These are phyloP conservation scores for Magnolia changhungtana DNA, from an alignment of 164 flowering plant genomes.

Conservation along the genomic window DNA sequence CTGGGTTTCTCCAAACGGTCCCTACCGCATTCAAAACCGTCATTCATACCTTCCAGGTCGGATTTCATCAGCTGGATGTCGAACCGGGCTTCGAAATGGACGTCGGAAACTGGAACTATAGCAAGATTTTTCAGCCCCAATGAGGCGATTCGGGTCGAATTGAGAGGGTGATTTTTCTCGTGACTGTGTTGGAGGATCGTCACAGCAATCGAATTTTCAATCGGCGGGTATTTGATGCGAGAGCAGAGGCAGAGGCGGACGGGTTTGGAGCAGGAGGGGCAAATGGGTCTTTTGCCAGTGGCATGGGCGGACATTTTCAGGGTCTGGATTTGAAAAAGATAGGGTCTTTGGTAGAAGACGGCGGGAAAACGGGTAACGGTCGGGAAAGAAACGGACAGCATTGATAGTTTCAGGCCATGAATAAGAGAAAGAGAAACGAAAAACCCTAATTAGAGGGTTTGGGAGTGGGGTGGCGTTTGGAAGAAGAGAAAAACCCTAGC, in stretches of 20 bases:
- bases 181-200: conserved; percentile 73
- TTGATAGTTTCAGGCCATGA: not conserved
- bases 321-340: conserved; percentile 21
- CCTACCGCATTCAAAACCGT: not conserved
- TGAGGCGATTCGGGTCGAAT: conserved; percentile 64
- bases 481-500: not conserved
- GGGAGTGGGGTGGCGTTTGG: not conserved
- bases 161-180: conserved; percentile 70
- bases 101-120: conserved; percentile 53
- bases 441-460: too few relatives aligned
- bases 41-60: not conserved
- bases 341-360: conserved; percentile 3
- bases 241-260: conserved; percentile 53
- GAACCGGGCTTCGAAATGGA: conserved; percentile 47
- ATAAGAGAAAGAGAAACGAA: not conserved
- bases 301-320: conserved; percentile 33
- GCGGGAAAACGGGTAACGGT: not conserved
- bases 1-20: not conserved
- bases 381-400: not conserved
- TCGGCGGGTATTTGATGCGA: conserved; percentile 38
- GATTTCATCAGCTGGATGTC: conserved; percentile 24
- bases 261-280: conserved; percentile 65
- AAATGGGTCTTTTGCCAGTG: conserved; percentile 48
- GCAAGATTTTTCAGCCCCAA: conserved; percentile 63
- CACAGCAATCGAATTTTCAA: conserved; percentile 49